A percentile compares a stretch with the other conserved stretches of the same genome.
Conservation (phyloP, 108 stramenopile genomes). For the Nannochloropsis gaditana region DNA sequence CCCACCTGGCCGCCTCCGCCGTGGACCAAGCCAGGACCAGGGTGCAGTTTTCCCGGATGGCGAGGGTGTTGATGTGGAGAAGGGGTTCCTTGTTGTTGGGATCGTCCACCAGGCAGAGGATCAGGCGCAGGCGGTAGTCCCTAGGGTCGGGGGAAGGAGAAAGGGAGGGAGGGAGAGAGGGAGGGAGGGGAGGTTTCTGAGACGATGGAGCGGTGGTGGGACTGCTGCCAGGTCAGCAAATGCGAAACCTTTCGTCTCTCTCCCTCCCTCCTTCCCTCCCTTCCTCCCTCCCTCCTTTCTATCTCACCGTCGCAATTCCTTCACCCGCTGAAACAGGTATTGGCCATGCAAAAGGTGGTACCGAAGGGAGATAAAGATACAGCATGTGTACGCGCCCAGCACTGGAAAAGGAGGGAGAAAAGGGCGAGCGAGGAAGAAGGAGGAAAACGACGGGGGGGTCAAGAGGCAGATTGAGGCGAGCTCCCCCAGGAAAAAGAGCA, state of each 20-base stretch:
- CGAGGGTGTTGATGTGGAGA: conserved; percentile 61
- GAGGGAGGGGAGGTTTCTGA: not conserved
- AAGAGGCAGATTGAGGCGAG: not conserved
- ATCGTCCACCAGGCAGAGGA: conserved; percentile 74
- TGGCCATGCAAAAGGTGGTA: conserved; percentile 54
- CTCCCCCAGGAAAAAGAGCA: too few relatives aligned
- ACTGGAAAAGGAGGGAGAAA: not conserved
- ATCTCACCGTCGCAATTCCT: conserved; percentile 56
- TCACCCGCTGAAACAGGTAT: conserved; percentile 46
- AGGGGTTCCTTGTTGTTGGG: conserved; percentile 64
- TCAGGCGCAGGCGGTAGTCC: conserved; percentile 61
- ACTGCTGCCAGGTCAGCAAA: not conserved
- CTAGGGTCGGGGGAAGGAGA: not conserved
- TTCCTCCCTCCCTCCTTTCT: not conserved
- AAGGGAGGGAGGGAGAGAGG: not conserved
- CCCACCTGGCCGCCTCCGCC: conserved; percentile 69
- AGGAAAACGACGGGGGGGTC: not conserved
- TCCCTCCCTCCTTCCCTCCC: not conserved
- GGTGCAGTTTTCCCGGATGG: conserved; percentile 61
- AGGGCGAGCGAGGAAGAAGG: not conserved
- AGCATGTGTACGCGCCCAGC: conserved; percentile 15
- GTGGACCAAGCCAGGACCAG: conserved; percentile 71
- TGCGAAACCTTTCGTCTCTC: not conserved
- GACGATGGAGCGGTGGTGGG: too few relatives aligned
- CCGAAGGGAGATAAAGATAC: conserved; percentile 43